Evolutionary conservation across 2,329 filamentous ascomycete genomes (phyloP), one percentile per base, ranked within the genome.

Genomic region (Fusarium bactridioides): DNA sequence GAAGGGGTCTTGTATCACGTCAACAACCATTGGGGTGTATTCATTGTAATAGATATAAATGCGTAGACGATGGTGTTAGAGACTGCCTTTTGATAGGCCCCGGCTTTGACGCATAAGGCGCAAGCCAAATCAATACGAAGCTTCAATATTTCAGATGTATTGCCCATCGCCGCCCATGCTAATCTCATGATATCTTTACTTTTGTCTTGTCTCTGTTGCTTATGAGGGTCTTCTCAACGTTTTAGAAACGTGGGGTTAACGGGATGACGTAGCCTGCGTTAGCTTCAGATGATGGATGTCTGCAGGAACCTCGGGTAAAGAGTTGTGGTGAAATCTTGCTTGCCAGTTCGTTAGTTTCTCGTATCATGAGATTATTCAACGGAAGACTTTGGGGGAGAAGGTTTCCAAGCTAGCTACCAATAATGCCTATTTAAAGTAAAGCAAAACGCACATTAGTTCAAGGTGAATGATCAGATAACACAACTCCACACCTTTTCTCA

Each of bases 31-130:
- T 62, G 69, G 48, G 67, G 70, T 63, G 74, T 73, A 73, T 62
- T 74, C 47, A 64, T 74, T 77, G 66, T 77, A 77, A 77, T 77
- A 77, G 64, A 77, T 63, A 66, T 74, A 61, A 73, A 71, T 63
- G 61, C 53, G 61, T 72, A 65, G 59, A 72, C 31, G 59, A 64
- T 33, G 50, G 47, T 44, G 50, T 27, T 19, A 35, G 50, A 58
- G 16, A 37, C 38, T 51, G 29, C 54, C 38, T 53, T 74, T 76
- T 75, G 74, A 76, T 72, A 76, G 58, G 61, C 57, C 37, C 50
- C 41, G 48, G 47, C 55, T 45, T 57, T 47, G 45, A 69, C 70
- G 70, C 58, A 50, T 25, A 48, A 27, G 25, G 59, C 62, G 54
- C 58, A 54, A 63, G 45, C 55, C 45, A 55, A 45, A 40, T 56